phyloP scores from a whole-genome alignment of 2,329 filamentous ascomycete genomes.

The Penicillium sp. region DNA sequence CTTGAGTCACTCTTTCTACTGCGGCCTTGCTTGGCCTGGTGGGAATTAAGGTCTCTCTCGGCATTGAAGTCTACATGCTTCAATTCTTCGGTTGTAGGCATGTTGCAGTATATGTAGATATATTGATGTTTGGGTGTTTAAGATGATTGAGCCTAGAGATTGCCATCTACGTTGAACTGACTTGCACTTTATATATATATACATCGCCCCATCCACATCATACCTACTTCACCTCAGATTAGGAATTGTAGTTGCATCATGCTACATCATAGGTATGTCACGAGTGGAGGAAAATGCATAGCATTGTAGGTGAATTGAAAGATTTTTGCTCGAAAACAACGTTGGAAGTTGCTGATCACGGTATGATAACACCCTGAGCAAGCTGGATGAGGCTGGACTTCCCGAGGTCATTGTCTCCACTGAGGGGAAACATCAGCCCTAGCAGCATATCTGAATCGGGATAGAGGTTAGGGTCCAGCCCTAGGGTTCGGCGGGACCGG shows the following conservation, averaged over 20 bases:
- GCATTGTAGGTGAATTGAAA: neutral
- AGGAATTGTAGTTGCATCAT: conserved; percentile 30
- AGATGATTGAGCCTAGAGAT: neutral
- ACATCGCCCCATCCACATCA: neutral
- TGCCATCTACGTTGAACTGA: neutral
- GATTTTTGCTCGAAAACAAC: conserved; percentile 1
- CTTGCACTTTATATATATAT: conserved; percentile 15
- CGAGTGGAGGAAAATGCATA: neutral
- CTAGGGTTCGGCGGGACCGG: conserved; percentile 30
- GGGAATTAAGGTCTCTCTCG: conserved; percentile 43
- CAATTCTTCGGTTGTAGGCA: conserved; percentile 28
- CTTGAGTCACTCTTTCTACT: conserved; percentile 43
- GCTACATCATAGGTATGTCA: conserved; percentile 39
- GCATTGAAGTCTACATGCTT: conserved; percentile 33
- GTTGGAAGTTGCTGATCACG: conserved; percentile 8
- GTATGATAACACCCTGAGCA: conserved; percentile 3
- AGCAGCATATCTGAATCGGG: conserved; percentile 16
- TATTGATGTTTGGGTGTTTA: neutral
- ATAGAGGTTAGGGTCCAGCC: conserved; percentile 28
- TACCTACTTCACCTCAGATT: neutral
- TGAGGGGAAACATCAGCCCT: conserved; percentile 20
- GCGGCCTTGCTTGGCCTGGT: conserved; percentile 42
- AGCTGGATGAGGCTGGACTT: conserved; percentile 20
- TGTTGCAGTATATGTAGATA: conserved; percentile 7
- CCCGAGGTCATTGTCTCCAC: conserved; percentile 17